These are phyloP conservation scores for Boletus huronensis DNA, from an alignment of 768 basidiomycete species.

Conservation along the genomic window DNA sequence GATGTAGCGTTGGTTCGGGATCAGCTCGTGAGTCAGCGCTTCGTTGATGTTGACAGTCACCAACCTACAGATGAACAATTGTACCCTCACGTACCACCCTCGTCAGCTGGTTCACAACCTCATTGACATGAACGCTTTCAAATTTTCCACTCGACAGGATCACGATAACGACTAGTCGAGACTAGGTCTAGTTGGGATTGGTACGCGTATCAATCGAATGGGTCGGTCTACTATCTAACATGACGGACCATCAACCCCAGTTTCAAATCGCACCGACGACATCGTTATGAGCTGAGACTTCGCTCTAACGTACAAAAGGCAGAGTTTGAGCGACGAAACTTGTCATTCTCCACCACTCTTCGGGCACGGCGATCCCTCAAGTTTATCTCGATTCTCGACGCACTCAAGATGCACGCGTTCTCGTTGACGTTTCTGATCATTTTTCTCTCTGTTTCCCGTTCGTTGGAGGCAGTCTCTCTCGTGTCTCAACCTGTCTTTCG, in stretches of 20 bases:
- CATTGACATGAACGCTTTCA: background rate
- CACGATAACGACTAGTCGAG: background rate
- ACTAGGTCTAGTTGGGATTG: background rate
- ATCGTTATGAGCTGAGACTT: background rate
- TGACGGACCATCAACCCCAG: background rate
- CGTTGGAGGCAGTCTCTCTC: constrained; percentile 18
- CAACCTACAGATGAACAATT: background rate
- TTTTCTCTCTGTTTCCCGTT: constrained; percentile 13
- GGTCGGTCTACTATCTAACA: constrained; percentile 1
- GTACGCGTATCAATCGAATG: background rate
- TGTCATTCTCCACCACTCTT: background rate
- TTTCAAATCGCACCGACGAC: constrained; percentile 11
- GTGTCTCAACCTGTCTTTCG: constrained; percentile 6
- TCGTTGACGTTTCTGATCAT: constrained; percentile 8
- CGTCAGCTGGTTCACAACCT: background rate
- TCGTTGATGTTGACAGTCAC: background rate
- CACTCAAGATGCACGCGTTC: constrained; percentile 22
- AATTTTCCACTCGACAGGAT: background rate
- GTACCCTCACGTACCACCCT: background rate
- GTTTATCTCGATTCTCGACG: constrained; percentile 4
- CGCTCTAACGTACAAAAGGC: constrained; percentile 12
- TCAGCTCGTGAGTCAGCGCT: background rate
- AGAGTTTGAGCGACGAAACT: background rate
- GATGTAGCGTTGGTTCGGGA: background rate
- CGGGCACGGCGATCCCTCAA: constrained; percentile 17